Evolutionary conservation across 1,284 basidiomycete genomes (phyloP).

Genomic region (Caloboletus firmus): DNA sequence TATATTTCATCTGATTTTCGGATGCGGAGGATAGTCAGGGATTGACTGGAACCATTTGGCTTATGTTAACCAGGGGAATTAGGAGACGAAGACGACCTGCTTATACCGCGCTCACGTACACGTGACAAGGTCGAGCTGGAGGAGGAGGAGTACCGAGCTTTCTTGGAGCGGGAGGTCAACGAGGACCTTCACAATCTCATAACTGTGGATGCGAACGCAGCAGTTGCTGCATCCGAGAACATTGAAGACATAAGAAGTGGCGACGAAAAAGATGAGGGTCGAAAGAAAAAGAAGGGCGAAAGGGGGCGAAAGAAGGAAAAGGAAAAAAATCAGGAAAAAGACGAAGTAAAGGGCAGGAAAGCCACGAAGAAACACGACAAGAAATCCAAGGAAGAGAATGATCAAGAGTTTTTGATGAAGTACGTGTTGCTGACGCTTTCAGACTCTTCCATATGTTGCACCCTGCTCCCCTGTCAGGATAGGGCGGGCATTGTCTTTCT

Average conservation of each 20-base stretch:
- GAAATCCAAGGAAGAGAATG: conserved; percentile 56
- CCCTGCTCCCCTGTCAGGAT: not conserved
- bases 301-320: conserved; percentile 35
- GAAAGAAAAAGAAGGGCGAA: conserved; percentile 35
- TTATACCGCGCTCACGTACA: conserved; percentile 73
- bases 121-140: conserved; percentile 75
- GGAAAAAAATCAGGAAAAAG: conserved; percentile 32
- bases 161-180: conserved; percentile 81
- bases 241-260: conserved; percentile 31
- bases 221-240: conserved; percentile 19
- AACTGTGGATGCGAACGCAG: conserved; percentile 39
- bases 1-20: conserved; percentile 3
- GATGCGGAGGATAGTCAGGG: not conserved
- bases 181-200: conserved; percentile 66
- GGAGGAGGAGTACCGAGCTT: conserved; percentile 79
- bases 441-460: not conserved
- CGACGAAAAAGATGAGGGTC: conserved; percentile 34
- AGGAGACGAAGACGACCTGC: conserved; percentile 61
- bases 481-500: not conserved
- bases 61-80: conserved; percentile 14
- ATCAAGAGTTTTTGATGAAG: conserved; percentile 91
- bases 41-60: not conserved
- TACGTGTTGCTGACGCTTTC: conserved; percentile 42
- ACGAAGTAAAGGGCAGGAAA: conserved; percentile 33
- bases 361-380: conserved; percentile 34